Base-by-base conservation (phyloP, 495 filamentous ascomycete genomes). In the Xylaria sp. region DNA sequence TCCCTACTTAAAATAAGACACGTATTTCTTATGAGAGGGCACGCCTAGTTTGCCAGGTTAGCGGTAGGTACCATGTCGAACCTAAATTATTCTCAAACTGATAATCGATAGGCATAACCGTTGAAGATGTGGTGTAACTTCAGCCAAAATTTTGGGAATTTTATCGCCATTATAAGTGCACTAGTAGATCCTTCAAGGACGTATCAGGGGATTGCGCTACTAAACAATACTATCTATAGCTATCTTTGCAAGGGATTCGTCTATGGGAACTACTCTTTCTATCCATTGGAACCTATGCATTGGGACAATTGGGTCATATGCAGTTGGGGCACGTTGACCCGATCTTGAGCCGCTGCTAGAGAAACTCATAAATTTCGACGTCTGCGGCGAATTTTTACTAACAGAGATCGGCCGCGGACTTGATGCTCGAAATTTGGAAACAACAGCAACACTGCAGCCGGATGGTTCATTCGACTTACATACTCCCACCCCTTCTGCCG, bases 231-330 rank as follows among this genome's bases (percentile, higher is more conserved):
- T 15, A 33, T 35, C 12, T 43, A 12, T 29, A 72, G 67, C 65
- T 11, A 48, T 70, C 11, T 26, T 68, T 17, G 15, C 31, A 26
- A 69, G 67, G 33, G 74, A 75, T 48, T 24, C 52, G 15, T 64
- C 71, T 9, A 65, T 37, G 72, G 46, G n/a, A 8, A 80, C 79
- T 6, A 72, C 80, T 19, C 44, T 80, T 1, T 74, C 50, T 35
- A 81, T 82, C 11, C 82, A 82, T 53, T 79, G 73, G 73, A 83
- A 82, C 43, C 73, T 82, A 5, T 77, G 79, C 48, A 78, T 76
- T 7, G 79, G 81, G 19, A 83, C 80, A 8, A 71, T 81, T 33
- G 80, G 78, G 17, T 73, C 72, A 35, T 82, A 75, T 73, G 75
- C 73, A 5, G n/a, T n/a, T n/a, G n/a, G n/a, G n/a, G n/a, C 43